A percentile compares a stretch with the other conserved stretches of the same genome.
Conservation (phyloP, 345 rosid species). For the Leavenworthia alabamica region DNA sequence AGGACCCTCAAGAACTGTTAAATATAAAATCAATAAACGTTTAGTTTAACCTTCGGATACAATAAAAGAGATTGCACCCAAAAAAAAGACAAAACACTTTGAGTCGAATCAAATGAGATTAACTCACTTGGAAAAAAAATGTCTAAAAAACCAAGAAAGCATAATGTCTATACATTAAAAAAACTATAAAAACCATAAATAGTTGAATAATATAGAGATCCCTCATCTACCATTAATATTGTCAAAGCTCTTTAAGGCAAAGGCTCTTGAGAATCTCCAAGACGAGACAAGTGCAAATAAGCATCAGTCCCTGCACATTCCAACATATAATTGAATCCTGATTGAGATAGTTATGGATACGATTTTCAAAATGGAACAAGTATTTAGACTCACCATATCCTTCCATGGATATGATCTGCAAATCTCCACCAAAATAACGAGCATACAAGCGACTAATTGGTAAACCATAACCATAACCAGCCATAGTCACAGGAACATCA, state of each 20-base stretch:
- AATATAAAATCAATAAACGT: not conserved
- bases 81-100: too few relatives aligned
- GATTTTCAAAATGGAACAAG: too few relatives aligned
- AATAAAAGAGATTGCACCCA: too few relatives aligned
- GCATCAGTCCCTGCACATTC: slow-evolving; percentile 72
- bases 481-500: slow-evolving; percentile 70
- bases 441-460: slow-evolving; percentile 97
- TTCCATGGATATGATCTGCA: slow-evolving; percentile 94
- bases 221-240: slow-evolving; percentile 18
- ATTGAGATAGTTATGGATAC: not conserved
- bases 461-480: slow-evolving; percentile 91
- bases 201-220: slow-evolving; percentile 9
- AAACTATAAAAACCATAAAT: not conserved
- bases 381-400: slow-evolving; percentile 82
- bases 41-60: not conserved
- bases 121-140: slow-evolving; percentile 8
- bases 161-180: slow-evolving; percentile 25
- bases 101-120: slow-evolving; percentile 19
- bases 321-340: not conserved
- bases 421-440: slow-evolving; percentile 91
- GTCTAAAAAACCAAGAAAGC: slow-evolving; percentile 19
- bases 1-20: too few relatives aligned
- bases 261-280: slow-evolving; percentile 64
- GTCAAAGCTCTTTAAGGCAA: slow-evolving; percentile 45
- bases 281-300: slow-evolving; percentile 50